Base-by-base conservation (phyloP, 345 rosid genomes). In the Bruguiera parviflora region DNA sequence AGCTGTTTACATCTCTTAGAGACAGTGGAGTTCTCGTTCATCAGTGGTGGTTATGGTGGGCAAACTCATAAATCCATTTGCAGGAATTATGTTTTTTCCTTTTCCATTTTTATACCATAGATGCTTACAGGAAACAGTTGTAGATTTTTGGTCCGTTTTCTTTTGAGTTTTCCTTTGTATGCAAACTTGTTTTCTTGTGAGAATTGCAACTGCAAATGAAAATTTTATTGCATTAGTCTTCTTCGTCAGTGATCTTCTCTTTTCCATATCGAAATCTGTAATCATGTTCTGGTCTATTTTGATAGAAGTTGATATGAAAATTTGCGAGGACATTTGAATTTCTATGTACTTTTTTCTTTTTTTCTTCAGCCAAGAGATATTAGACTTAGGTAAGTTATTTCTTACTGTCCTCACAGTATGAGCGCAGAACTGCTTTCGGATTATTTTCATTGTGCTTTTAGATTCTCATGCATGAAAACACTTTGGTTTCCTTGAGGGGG, bases 21-120 rank as follows among this genome's bases (percentile, higher is more conserved):
- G 84, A 89, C 25, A 84, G 87, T 53, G 99, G 96, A 32, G 92
- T 92, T 71, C 95, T 92, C 66, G 99, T 96, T 69, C 99, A 96
- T 83, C 99, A 96, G 35, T 92, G 99, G 99, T 96, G 90, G 90
- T 92, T 84, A 88, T 51, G 53, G 28, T 73, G 67, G 52, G 46
- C 20, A 20, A 47, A 53, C 58, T 20, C 31, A 43, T 51, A 60
- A 33, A 21, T 49, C 18, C 19, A 56, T 63, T 63, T 53, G 57
- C 55, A 39, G 19, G 52, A 28, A 56, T 47, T 21, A 5, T 66
- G 66, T 68, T 25, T 58, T 80, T 10, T 1, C 29, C 24, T 56
- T 21, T 15, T 24, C 16, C 27, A 56, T 35, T 22, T 2, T 46
- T 49, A 4, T 32, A n/a, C 22, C 37, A 43, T 47, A 46, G 71